These are phyloP conservation scores for Lactarius deliciosus DNA, from an alignment of 768 basidiomycete genomes.

Conservation along the genomic window DNA sequence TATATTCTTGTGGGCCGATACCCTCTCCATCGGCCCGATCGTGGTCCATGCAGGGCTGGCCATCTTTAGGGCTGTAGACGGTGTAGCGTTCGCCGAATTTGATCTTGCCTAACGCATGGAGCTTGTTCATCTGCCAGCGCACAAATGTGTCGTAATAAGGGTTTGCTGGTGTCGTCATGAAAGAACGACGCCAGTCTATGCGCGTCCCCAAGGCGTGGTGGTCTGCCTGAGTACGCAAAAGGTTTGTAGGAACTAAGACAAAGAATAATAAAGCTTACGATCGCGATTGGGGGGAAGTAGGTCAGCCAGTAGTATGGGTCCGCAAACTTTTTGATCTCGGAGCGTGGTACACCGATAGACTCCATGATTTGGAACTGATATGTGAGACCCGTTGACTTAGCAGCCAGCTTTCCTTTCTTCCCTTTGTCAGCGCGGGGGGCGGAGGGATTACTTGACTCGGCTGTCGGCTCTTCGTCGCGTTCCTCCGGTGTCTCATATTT, in stretches of 20 bases:
- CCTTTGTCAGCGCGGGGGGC: slow-evolving; percentile 64
- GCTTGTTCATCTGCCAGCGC: slow-evolving; percentile 96
- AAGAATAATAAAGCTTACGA: slow-evolving; percentile 41
- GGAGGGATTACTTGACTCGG: slow-evolving; percentile 43
- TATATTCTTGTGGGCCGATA: slow-evolving; percentile 93
- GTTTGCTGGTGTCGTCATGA: slow-evolving; percentile 93
- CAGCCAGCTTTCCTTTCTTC: slow-evolving; percentile 92
- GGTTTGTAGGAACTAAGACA: background rate
- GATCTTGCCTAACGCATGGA: slow-evolving; percentile 84
- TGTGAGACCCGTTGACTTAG: slow-evolving; percentile 88
- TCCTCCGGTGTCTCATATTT: slow-evolving; percentile 54
- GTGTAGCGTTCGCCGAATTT: slow-evolving; percentile 99
- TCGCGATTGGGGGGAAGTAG: slow-evolving; percentile 95
- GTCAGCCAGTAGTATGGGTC: slow-evolving; percentile 92
- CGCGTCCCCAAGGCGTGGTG: slow-evolving; percentile 88
- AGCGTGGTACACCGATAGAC: slow-evolving; percentile 82
- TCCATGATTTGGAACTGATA: slow-evolving; percentile 99
- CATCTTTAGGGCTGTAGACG: slow-evolving; percentile 97
- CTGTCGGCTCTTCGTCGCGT: slow-evolving; percentile 42
- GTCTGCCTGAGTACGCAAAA: slow-evolving; percentile 51
- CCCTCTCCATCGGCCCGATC: slow-evolving; percentile 95
- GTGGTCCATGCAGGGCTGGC: slow-evolving; percentile 99
- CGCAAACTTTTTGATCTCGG: slow-evolving; percentile 94
- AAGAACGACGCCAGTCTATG: slow-evolving; percentile 95
- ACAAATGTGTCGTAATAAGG: slow-evolving; percentile 98